Percentiles rank a stretch among this genome's conserved stretches.
phyloP scores from a whole-genome alignment of 2,329 filamentous ascomycete genomes.

The Penicillium rolfsii region DNA sequence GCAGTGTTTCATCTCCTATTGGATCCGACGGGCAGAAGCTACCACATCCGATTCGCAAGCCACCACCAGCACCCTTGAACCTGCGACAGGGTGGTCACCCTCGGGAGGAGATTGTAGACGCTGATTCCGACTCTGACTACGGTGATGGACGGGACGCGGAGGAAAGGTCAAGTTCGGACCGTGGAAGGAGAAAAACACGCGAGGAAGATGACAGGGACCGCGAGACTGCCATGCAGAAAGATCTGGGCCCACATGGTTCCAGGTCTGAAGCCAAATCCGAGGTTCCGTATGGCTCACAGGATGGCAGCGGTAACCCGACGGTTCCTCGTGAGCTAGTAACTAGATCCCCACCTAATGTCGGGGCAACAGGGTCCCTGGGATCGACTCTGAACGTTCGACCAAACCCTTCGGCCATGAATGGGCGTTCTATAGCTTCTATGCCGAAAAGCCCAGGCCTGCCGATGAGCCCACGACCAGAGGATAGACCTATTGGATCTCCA shows the following conservation, averaged over 20 bases:
- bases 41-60: conserved; percentile 71
- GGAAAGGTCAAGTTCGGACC: conserved; percentile 60
- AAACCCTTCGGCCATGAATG: conserved; percentile 33
- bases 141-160: conserved; percentile 75
- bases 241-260: conserved; percentile 52
- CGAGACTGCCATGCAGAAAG: conserved; percentile 69
- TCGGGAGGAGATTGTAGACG: conserved; percentile 49
- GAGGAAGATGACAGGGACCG: conserved; percentile 84
- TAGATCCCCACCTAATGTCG: conserved; percentile 33
- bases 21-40: conserved; percentile 33
- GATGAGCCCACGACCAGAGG: conserved; percentile 62
- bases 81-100: conserved; percentile 56
- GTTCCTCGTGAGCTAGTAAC: conserved; percentile 57
- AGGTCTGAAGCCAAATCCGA: conserved; percentile 3
- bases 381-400: conserved; percentile 37
- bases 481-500: conserved; percentile 63
- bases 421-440: conserved; percentile 50
- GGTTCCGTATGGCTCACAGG: conserved; percentile 15
- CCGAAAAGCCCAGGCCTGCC: conserved; percentile 67
- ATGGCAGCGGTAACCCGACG: conserved; percentile 36
- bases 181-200: conserved; percentile 80
- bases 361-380: conserved; percentile 34
- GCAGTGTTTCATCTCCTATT: conserved; percentile 20
- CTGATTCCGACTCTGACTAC: conserved; percentile 79
- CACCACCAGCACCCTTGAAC: conserved; percentile 81